A percentile compares a stretch with the other conserved stretches of the same genome.
Evolutionary conservation across 2,329 filamentous ascomycete genomes (phyloP).

Genomic region (Aspergillus viridinutans): DNA sequence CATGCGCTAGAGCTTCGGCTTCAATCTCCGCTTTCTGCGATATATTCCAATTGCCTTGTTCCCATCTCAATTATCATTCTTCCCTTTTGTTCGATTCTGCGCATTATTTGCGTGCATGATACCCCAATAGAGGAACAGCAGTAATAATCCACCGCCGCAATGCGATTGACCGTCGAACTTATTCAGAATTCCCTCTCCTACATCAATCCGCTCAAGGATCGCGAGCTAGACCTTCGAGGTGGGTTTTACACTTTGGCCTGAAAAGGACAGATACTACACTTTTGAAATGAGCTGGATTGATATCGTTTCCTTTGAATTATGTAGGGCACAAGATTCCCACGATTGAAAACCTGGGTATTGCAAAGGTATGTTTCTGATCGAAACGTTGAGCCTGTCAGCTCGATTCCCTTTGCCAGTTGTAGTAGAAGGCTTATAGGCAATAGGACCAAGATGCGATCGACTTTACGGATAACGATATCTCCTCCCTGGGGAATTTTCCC

Average conservation of each 20-base stretch:
- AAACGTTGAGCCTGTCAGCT: background rate
- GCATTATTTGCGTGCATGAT: slow-evolving; percentile 11
- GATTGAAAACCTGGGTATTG: slow-evolving; percentile 96
- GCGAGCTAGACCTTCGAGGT: slow-evolving; percentile 99
- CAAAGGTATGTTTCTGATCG: slow-evolving; percentile 62
- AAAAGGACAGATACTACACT: slow-evolving; percentile 98
- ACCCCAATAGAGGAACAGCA: slow-evolving; percentile 10
- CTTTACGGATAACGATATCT: slow-evolving; percentile 97
- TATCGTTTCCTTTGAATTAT: slow-evolving; percentile 56
- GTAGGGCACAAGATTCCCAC: slow-evolving; percentile 96
- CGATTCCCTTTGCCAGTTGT: background rate
- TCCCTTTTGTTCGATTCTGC: background rate
- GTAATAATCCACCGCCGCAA: slow-evolving; percentile 41
- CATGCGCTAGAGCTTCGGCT: slow-evolving; percentile 7
- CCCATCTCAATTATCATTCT: background rate
- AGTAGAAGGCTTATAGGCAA: background rate
- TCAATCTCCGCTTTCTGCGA: slow-evolving; percentile 1
- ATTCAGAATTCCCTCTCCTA: slow-evolving; percentile 94
- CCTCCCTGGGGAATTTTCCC: slow-evolving; percentile 84
- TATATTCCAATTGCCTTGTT: background rate
- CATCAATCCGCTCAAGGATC: slow-evolving; percentile 97
- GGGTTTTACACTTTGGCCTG: slow-evolving; percentile 55
- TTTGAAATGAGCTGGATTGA: slow-evolving; percentile 71
- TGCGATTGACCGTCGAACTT: slow-evolving; percentile 94
- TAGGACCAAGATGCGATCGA: slow-evolving; percentile 96